Base-by-base conservation (phyloP, 164 flowering plant species). In the Vitis amurensis region DNA sequence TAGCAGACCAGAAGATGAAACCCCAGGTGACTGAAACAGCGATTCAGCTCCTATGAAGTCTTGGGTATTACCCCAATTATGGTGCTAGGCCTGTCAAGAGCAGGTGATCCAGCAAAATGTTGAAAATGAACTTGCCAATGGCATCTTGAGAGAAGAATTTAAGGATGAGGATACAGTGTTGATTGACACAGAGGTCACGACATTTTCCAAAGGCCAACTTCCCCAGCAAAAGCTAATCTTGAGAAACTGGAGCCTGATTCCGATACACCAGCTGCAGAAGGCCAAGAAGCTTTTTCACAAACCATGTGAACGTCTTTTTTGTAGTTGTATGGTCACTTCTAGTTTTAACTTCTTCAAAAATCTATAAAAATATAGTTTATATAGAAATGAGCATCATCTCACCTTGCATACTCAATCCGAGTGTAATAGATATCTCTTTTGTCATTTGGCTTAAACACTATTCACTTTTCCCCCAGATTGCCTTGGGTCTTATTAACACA, bases 41-140 rank as follows among this genome's bases (percentile, higher is more conserved):
- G 9, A 68, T 95, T 30, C 65, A 90, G 77, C 86, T 93, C 6
- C 83, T 95, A 3, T 97, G 94, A 11, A 85, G 74, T 70, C 94
- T 95, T 29, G 99, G 98, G 9, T 93, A 95, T 67, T 98, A 95
- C 68, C 97, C 97, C 8, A 93, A 83, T 83, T 95, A 95, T 64
- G 99, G 99, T 29, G 99, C 99, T 13, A 82, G 99, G 75, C 98
- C 98, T 1, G 98, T 93, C 16, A 95, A 23, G 27, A 95, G 83
- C 84, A 97, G 9, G 97, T 91, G 70, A 93, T 93, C 71, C 99
- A 96, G 60, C 99, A 90, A 73, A 67, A 93, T 23, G 89, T 93
- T 1, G 98, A 96, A 71, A 96, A 91, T 50, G 97, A 91, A 72
- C 86, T 96, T 30, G 98, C 99, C 29, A 96, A 90, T 79, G 98